phyloP scores from a whole-genome alignment of 139 green algal genomes.

The Yamagishiella unicocca region DNA sequence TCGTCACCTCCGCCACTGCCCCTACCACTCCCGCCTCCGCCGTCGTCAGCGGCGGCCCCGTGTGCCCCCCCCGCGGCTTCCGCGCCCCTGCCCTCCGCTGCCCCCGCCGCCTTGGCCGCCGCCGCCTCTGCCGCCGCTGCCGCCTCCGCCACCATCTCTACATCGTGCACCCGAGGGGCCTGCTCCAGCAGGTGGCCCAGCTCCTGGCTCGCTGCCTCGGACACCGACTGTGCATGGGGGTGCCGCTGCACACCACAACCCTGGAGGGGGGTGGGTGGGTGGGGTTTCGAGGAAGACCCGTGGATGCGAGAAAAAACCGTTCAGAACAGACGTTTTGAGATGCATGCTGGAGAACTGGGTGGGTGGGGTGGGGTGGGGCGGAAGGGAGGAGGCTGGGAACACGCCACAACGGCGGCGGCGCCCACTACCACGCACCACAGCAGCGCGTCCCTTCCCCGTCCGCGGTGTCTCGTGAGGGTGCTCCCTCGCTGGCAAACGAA shows the following conservation, averaged over 20 bases:
- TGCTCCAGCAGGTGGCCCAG: slow-evolving; percentile 44
- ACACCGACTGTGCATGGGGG: not conserved
- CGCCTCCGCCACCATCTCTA: slow-evolving; percentile 21
- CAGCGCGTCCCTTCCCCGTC: too few relatives aligned
- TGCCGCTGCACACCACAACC: not conserved
- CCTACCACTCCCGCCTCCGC: not conserved
- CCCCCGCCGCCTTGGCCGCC: not conserved
- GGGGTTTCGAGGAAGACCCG: too few relatives aligned
- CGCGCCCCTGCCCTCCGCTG: not conserved
- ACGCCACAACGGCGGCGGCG: too few relatives aligned
- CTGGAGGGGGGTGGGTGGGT: not conserved
- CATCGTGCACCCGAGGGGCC: slow-evolving; percentile 49
- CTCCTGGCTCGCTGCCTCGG: slow-evolving; percentile 10
- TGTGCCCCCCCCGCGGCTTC: not conserved
- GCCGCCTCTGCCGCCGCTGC: not conserved
- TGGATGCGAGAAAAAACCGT: too few relatives aligned
- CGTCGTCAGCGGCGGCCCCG: not conserved
- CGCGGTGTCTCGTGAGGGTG: too few relatives aligned
- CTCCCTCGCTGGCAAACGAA: too few relatives aligned
- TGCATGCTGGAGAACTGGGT: too few relatives aligned
- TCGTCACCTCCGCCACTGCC: not conserved
- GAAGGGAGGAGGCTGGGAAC: too few relatives aligned
- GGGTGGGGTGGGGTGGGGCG: too few relatives aligned
- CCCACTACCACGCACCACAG: too few relatives aligned
- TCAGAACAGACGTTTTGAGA: too few relatives aligned